phyloP scores from a whole-genome alignment of 2,329 filamentous ascomycete species.

The Penicillium sp. region DNA sequence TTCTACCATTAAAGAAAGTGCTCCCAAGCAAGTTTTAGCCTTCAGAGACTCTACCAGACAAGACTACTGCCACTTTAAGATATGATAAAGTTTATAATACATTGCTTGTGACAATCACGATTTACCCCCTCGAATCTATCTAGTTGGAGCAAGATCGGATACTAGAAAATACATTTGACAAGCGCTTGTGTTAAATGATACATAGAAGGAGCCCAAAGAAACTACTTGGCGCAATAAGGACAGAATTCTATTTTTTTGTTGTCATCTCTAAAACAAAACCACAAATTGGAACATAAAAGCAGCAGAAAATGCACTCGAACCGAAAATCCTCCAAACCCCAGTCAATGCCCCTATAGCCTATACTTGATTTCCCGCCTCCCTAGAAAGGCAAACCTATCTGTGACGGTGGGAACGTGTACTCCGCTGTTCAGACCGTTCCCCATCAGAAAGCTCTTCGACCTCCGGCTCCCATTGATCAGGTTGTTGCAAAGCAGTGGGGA shows the following conservation, averaged over 20 bases:
- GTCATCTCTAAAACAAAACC: neutral
- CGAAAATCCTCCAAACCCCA: too few relatives aligned
- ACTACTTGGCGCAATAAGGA: neutral
- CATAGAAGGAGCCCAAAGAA: neutral
- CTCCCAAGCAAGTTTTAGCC: neutral
- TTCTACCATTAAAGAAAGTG: neutral
- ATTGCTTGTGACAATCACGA: neutral
- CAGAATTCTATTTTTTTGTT: neutral
- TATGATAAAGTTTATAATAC: neutral
- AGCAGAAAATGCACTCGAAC: neutral
- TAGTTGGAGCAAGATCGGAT: neutral
- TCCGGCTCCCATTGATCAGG: neutral
- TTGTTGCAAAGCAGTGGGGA: neutral
- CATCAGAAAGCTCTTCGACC: neutral
- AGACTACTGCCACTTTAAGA: neutral
- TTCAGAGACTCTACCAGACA: neutral
- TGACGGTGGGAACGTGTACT: neutral
- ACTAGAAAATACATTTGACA: neutral
- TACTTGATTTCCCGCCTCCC: neutral
- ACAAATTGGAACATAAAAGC: neutral
- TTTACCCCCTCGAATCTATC: neutral
- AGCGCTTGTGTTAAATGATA: neutral
- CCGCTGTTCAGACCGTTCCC: neutral
- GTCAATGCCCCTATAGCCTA: neutral
- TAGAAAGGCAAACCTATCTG: neutral